Evolutionary conservation across 192 early-diverging fungal species (phyloP).

Genomic region (Rhizophagus sp.): DNA sequence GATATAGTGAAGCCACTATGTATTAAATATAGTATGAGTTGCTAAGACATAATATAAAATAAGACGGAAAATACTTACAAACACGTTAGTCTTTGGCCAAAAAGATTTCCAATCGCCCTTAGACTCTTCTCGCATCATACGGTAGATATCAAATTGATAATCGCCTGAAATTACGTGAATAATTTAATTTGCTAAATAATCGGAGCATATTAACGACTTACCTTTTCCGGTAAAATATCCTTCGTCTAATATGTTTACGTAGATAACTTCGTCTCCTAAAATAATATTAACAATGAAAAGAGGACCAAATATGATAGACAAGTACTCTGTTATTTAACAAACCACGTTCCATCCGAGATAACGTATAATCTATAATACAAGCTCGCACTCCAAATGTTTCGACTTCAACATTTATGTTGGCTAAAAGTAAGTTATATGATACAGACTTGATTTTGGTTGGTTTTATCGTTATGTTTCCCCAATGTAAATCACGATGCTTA

Average conservation of each 20-base stretch:
- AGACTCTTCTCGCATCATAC: conserved; percentile 59
- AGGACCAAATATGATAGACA: neutral
- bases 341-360: conserved; percentile 60
- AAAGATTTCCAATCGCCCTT: conserved; percentile 47
- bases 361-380: conserved; percentile 73
- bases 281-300: neutral
- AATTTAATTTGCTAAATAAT: conserved; percentile 17
- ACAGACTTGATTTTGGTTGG: conserved; percentile 10
- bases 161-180: conserved; percentile 50
- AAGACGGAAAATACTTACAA: conserved; percentile 36
- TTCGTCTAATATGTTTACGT: conserved; percentile 55
- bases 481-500: conserved; percentile 74
- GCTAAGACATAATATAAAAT: neutral
- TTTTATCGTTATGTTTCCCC: conserved; percentile 73
- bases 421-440: conserved; percentile 17
- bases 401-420: conserved; percentile 32
- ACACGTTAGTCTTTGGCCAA: conserved; percentile 49
- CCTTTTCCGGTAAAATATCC: conserved; percentile 50
- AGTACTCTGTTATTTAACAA: neutral
- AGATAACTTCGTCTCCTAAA: conserved; percentile 46
- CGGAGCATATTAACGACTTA: neutral
- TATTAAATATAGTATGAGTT: neutral
- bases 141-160: conserved; percentile 74
- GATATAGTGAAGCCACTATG: conserved; percentile 53
- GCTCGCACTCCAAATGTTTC: conserved; percentile 63